These are phyloP conservation scores for Pseudocercospora eumusae DNA, from an alignment of 2,329 filamentous ascomycete genomes.

Conservation along the genomic window DNA sequence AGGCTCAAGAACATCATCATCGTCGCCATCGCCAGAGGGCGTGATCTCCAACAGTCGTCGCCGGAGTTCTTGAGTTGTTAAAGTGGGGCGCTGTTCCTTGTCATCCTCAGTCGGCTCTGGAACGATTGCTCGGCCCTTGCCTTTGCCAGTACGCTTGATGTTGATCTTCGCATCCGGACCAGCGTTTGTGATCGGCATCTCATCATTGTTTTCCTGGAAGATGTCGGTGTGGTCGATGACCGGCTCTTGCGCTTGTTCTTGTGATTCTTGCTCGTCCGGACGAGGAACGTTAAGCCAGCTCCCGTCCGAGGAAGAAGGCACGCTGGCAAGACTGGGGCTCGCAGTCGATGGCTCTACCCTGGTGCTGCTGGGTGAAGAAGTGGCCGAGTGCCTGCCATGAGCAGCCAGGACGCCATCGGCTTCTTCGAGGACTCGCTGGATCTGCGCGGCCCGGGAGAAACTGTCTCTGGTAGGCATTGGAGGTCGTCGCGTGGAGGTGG, in stretches of 20 bases:
- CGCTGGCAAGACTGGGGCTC: conserved; percentile 18
- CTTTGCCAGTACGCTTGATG: conserved; percentile 36
- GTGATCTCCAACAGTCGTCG: conserved; percentile 14
- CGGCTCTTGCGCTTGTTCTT: not conserved
- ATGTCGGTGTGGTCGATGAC: conserved; percentile 14
- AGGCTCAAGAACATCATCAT: conserved; percentile 25
- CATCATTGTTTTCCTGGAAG: conserved; percentile 26
- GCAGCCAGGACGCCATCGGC: conserved; percentile 23
- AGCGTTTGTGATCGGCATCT: conserved; percentile 41
- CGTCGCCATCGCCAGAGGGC: not conserved
- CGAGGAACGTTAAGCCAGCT: conserved; percentile 24
- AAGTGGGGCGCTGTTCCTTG: not conserved
- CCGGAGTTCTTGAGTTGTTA: not conserved
- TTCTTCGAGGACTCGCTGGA: conserved; percentile 53
- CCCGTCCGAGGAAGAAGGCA: conserved; percentile 13
- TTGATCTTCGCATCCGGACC: conserved; percentile 40
- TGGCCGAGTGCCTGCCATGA: conserved; percentile 5
- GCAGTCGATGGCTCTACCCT: conserved; percentile 12
- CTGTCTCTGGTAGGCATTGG: conserved; percentile 50
- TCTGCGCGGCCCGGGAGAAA: conserved; percentile 50
- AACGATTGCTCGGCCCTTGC: conserved; percentile 31
- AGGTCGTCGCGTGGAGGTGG: conserved; percentile 39
- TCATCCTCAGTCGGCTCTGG: conserved; percentile 29
- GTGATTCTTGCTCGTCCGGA: conserved; percentile 6
- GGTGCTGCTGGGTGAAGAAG: conserved; percentile 8